These are phyloP conservation scores for Notholithocarpus densiflorus DNA, from an alignment of 306 rosid species.

Conservation along the genomic window DNA sequence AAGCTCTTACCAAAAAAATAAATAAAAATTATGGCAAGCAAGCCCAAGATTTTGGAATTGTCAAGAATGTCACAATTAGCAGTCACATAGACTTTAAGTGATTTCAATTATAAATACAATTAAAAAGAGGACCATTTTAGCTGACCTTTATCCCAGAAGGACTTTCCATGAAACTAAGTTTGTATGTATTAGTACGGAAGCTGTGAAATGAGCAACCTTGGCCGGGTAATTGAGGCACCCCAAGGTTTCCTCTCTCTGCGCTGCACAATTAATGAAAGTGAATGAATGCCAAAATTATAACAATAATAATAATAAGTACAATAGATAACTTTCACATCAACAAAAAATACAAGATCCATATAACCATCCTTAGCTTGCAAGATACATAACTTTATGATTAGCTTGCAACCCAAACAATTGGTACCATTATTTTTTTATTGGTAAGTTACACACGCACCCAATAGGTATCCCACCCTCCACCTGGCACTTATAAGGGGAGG, in stretches of 20 bases:
- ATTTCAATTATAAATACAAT: background rate
- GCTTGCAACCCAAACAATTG: background rate
- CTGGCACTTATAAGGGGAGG: too few species aligned
- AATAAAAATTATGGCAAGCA: background rate
- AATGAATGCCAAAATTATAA: background rate
- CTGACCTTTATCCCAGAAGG: slow-evolving; percentile 91
- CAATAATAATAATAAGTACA: slow-evolving; percentile 3
- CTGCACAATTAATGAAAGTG: slow-evolving; percentile 37
- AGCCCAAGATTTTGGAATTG: background rate
- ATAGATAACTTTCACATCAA: background rate
- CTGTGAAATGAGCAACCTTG: slow-evolving; percentile 99
- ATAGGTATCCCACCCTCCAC: too few species aligned
- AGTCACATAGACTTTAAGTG: background rate
- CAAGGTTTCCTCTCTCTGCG: slow-evolving; percentile 86
- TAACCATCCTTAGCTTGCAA: background rate
- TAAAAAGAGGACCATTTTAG: slow-evolving; percentile 9
- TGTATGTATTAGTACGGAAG: slow-evolving; percentile 84
- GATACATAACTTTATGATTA: slow-evolving; percentile 3
- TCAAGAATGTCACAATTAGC: slow-evolving; percentile 5
- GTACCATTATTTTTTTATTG: background rate
- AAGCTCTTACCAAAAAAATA: too few species aligned
- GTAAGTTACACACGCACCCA: too few species aligned
- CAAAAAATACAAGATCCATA: background rate
- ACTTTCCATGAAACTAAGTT: slow-evolving; percentile 92
- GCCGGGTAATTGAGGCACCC: slow-evolving; percentile 91